A percentile compares a stretch with the other conserved stretches of the same genome.
phyloP scores from a whole-genome alignment of 192 early-diverging fungal genomes.

The Entrophospora sp. region DNA sequence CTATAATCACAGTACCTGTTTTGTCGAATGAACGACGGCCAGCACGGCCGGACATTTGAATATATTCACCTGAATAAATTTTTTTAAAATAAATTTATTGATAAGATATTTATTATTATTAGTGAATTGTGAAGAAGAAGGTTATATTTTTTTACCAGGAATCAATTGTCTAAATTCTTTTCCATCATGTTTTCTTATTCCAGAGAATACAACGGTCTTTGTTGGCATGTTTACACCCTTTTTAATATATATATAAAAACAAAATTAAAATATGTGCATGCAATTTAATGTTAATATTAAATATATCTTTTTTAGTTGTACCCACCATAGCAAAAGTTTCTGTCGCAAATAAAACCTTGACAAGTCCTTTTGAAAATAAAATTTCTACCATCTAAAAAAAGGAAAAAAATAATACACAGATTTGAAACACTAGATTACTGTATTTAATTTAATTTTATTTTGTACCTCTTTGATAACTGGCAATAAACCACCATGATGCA shows the following conservation, averaged over 20 bases:
- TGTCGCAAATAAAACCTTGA: slow-evolving; percentile 92
- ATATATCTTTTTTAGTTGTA: not conserved
- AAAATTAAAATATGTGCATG: not conserved
- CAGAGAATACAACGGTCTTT: slow-evolving; percentile 86
- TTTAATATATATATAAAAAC: not conserved
- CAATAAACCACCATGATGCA: slow-evolving; percentile 93
- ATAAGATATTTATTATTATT: slow-evolving; percentile 1
- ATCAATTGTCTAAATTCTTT: slow-evolving; percentile 76
- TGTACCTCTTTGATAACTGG: slow-evolving; percentile 96
- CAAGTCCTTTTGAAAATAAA: slow-evolving; percentile 80
- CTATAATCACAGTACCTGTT: slow-evolving; percentile 89
- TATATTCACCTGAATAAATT: slow-evolving; percentile 80
- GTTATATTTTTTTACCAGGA: slow-evolving; percentile 49
- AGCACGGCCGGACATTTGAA: slow-evolving; percentile 97
- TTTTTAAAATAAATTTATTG: not conserved
- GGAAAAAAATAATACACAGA: not conserved
- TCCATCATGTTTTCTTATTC: slow-evolving; percentile 89
- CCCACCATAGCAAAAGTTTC: slow-evolving; percentile 96
- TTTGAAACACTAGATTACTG: no score
- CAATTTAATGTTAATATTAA: not conserved
- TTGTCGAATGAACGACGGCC: slow-evolving; percentile 89
- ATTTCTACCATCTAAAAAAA: slow-evolving; percentile 82
- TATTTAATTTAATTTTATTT: no score
- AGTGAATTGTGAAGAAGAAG: no score
- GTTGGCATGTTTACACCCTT: slow-evolving; percentile 97